Base-by-base conservation (phyloP, 2,329 filamentous ascomycete species). In the Sclerotinia sclerotiorum region DNA sequence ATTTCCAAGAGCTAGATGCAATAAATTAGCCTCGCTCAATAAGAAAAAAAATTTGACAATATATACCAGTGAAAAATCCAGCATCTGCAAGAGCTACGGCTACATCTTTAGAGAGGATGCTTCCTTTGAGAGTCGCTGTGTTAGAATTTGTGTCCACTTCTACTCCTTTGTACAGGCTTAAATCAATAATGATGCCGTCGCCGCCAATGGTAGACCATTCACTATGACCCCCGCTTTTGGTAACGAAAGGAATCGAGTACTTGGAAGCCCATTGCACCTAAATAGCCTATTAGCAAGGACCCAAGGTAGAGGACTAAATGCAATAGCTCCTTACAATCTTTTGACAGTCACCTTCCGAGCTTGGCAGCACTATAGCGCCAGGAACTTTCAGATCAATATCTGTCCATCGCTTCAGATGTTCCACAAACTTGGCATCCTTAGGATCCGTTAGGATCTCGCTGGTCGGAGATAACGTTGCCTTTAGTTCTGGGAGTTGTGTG, bases 221-320 rank as follows among this genome's bases (percentile, higher is more conserved):
- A 57, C 76, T 76, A 29, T 74, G 72, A 21, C 76, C 76, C 24
- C 74, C 75, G n/a, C 71, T 64, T 54, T 72, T 74, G 5, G 68
- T 42, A 2, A 73, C 72, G 54, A 77, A 76, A 7, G 73, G 70
- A 17, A 76, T 68, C 15, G 44, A 52, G 27, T 29, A 6, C 27
- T 19, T 39, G 24, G 21, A 61, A 21, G 60, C 55, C 48, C 21
- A 68, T 67, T 67, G 57, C 5, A 73, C 72, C 49, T 65, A 32
- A 21, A n/a, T 19, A 4, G 15, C 15, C 17, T 27, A 27, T 65
- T 65, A 29, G 48, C 35, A 27, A 35, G 24, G 15, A 55, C 5
- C 5, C 57, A 8, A 29, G 32, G 8, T 7, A 54, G 15, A 44
- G 7, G 17, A 27, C 24, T 29, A 27, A 2, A 2, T 42, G 24